Evolutionary conservation across 2,329 filamentous ascomycete species (phyloP).

Genomic region (Hysterium pulicare): DNA sequence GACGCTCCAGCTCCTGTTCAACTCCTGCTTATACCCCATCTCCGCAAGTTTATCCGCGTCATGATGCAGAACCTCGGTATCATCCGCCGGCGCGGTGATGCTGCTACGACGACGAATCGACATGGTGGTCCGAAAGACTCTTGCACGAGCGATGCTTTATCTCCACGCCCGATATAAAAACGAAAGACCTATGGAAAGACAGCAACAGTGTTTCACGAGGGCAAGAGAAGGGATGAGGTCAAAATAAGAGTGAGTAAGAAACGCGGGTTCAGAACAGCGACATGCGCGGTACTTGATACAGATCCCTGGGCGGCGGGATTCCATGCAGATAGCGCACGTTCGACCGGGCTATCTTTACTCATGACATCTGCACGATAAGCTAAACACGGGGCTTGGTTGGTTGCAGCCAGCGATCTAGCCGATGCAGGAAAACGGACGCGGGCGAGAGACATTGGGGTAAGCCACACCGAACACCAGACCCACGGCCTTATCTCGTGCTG

Average conservation of each 20-base stretch:
- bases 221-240: neutral
- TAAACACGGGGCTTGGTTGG: neutral
- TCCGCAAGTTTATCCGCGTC: slow-evolving; percentile 54
- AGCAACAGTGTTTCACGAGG: neutral
- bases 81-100: neutral
- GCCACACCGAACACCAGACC: neutral
- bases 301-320: neutral
- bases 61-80: slow-evolving; percentile 12
- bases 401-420: neutral
- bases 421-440: neutral
- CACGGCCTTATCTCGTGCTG: neutral
- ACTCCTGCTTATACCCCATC: slow-evolving; percentile 59
- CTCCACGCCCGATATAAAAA: neutral
- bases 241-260: neutral
- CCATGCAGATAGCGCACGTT: neutral
- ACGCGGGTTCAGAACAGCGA: neutral
- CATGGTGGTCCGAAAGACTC: neutral
- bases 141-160: neutral
- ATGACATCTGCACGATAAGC: neutral
- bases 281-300: neutral
- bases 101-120: slow-evolving; percentile 3
- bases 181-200: neutral
- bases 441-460: neutral
- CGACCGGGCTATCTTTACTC: neutral
- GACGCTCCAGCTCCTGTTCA: slow-evolving; percentile 57